A percentile compares a stretch with the other conserved stretches of the same genome.
These are phyloP conservation scores for Mycena metata DNA, from an alignment of 768 basidiomycete species.

Conservation along the genomic window DNA sequence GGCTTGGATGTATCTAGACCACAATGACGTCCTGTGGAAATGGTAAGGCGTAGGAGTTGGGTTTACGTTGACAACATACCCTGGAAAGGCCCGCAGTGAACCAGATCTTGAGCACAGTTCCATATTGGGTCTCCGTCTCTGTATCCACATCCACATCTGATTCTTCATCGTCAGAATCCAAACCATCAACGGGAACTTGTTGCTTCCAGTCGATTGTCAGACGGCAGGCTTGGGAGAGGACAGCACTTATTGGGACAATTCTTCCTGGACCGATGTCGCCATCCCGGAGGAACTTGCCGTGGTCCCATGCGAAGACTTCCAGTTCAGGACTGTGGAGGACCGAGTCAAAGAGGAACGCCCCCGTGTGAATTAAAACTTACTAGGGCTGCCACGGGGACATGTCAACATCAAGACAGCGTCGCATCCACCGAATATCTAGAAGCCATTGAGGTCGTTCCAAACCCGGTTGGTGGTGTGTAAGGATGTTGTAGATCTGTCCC, in stretches of 20 bases:
- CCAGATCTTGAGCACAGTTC: neutral
- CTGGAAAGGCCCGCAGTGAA: conserved; percentile 6
- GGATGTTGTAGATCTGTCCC: conserved; percentile 21
- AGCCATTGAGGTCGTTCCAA: neutral
- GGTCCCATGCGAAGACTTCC: conserved; percentile 27
- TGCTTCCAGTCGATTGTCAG: conserved; percentile 13
- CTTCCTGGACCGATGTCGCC: conserved; percentile 2
- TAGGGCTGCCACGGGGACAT: conserved; percentile 28
- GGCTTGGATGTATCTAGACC: neutral
- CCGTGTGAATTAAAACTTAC: conserved; percentile 1
- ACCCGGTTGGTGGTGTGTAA: conserved; percentile 22
- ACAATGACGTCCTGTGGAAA: conserved; percentile 1
- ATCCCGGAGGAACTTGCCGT: conserved; percentile 6
- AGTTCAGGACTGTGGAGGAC: conserved; percentile 20
- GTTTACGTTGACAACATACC: neutral
- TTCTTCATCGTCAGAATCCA: neutral
- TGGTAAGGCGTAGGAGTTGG: no score
- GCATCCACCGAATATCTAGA: conserved; percentile 23
- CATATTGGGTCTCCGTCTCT: neutral
- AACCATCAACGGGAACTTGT: no score
- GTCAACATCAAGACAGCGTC: conserved; percentile 1
- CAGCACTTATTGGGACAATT: neutral
- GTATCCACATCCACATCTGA: neutral
- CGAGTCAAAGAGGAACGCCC: neutral
- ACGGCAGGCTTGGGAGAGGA: conserved; percentile 27